Percentiles rank a stretch among this genome's conserved stretches.
Conservation (phyloP, 768 basidiomycete genomes). For the Sarcodon sp. region DNA sequence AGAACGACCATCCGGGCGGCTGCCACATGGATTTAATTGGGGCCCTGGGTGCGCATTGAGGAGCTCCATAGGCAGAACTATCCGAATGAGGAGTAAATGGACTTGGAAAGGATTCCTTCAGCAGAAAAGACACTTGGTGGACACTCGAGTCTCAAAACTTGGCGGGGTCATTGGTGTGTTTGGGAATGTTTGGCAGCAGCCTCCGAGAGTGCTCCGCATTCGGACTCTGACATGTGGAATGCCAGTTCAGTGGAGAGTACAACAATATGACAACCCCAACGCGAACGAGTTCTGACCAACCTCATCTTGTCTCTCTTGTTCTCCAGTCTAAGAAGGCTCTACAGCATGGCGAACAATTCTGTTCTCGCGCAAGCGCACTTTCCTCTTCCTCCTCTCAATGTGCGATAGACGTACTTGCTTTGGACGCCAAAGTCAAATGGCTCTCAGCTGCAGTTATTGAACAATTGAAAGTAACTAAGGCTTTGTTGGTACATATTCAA, state of each 20-base stretch:
- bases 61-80: no score
- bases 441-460: conserved; percentile 60
- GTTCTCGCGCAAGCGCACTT: conserved; percentile 48
- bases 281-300: conserved; percentile 22
- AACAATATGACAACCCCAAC: no score
- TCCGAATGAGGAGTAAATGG: no score
- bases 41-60: no score
- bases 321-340: conserved; percentile 76
- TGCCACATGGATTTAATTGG: no score
- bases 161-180: background rate
- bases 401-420: conserved; percentile 58
- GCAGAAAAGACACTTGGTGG: no score
- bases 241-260: background rate
- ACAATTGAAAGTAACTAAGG: conserved; percentile 53
- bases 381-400: conserved; percentile 56
- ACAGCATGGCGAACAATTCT: conserved; percentile 65
- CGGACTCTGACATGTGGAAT: no score
- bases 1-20: no score
- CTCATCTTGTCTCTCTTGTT: conserved; percentile 64
- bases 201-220: no score
- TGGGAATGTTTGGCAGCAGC: no score
- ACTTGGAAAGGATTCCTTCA: no score
- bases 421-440: conserved; percentile 77
- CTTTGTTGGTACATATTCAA: background rate
- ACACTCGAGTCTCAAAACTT: no score